Evolutionary conservation across 257 asterid species (phyloP).

Genomic region (Salvia splendens): DNA sequence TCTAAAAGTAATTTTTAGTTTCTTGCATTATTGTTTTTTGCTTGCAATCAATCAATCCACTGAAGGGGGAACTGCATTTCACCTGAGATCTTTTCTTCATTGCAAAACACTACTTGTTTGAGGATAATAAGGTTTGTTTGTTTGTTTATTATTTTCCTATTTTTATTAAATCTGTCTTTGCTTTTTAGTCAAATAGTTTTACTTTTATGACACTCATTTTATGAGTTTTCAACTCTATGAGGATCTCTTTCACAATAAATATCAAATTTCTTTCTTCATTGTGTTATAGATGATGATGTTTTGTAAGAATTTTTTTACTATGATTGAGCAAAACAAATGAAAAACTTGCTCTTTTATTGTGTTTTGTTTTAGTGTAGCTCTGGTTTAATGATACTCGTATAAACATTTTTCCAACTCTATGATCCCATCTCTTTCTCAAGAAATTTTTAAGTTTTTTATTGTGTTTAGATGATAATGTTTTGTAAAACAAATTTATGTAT

Average conservation of each 20-base stretch:
- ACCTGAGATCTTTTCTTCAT: constrained; percentile 32
- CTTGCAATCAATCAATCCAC: too few relatives aligned
- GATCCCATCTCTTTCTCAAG: neutral
- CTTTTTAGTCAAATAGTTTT: neutral
- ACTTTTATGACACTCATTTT: too few relatives aligned
- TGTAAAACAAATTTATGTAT: neutral
- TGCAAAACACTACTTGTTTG: constrained; percentile 32
- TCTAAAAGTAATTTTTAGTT: constrained; percentile 13
- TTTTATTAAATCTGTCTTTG: neutral
- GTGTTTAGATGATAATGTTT: neutral
- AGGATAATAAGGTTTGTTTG: constrained; percentile 32
- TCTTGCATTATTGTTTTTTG: constrained; percentile 6
- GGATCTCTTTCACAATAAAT: too few relatives aligned
- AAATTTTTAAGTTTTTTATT: neutral
- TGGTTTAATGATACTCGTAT: too few relatives aligned
- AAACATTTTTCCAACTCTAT: neutral
- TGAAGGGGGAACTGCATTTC: constrained; percentile 36
- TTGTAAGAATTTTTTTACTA: too few relatives aligned
- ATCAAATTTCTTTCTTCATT: too few relatives aligned
- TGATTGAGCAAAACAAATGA: too few relatives aligned
- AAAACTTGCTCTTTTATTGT: too few relatives aligned
- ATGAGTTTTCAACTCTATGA: too few relatives aligned
- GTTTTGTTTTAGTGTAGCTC: too few relatives aligned
- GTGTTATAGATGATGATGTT: too few relatives aligned
- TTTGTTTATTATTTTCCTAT: neutral